Percentiles rank a stretch among this genome's conserved stretches.
phyloP scores from a whole-genome alignment of 228 moss, liverwort and hornwort genomes.

The Sphagnum magellanicum region DNA sequence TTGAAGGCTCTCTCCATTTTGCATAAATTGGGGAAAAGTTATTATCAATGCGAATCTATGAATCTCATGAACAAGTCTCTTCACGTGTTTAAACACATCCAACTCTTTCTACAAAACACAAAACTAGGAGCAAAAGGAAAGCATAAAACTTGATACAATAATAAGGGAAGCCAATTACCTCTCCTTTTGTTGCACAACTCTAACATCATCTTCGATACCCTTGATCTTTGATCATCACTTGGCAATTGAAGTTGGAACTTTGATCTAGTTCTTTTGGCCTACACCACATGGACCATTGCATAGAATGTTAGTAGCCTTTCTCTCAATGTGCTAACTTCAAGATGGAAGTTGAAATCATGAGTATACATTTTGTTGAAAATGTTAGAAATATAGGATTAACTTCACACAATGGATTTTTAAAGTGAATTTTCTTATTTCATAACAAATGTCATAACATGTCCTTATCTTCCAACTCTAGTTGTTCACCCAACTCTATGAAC shows the following conservation, averaged over 20 bases:
- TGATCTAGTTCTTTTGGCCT: conserved; percentile 88
- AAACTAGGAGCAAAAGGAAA: neutral
- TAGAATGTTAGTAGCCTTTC: too few species aligned
- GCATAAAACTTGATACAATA: neutral
- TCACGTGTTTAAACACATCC: neutral
- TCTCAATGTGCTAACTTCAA: too few species aligned
- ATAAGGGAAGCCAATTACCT: conserved; percentile 26
- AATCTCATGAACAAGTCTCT: neutral
- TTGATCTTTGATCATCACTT: conserved; percentile 78
- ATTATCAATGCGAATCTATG: too few species aligned
- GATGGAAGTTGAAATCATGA: too few species aligned
- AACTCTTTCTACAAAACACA: neutral
- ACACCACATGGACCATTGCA: neutral
- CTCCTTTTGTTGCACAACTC: conserved; percentile 68
- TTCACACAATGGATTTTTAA: conserved; percentile 72
- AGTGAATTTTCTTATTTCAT: conserved; percentile 73
- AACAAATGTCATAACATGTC: conserved; percentile 86
- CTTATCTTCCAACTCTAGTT: conserved; percentile 87
- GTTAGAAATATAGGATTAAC: neutral
- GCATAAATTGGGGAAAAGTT: conserved; percentile 5
- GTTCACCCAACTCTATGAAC: conserved; percentile 98
- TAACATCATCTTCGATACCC: conserved; percentile 89
- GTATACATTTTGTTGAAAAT: too few species aligned
- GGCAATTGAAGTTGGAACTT: conserved; percentile 47
- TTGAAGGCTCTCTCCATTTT: conserved; percentile 83